These are phyloP conservation scores for Colletotrichum noveboracense DNA, from an alignment of 2,329 filamentous ascomycete genomes.

Conservation along the genomic window DNA sequence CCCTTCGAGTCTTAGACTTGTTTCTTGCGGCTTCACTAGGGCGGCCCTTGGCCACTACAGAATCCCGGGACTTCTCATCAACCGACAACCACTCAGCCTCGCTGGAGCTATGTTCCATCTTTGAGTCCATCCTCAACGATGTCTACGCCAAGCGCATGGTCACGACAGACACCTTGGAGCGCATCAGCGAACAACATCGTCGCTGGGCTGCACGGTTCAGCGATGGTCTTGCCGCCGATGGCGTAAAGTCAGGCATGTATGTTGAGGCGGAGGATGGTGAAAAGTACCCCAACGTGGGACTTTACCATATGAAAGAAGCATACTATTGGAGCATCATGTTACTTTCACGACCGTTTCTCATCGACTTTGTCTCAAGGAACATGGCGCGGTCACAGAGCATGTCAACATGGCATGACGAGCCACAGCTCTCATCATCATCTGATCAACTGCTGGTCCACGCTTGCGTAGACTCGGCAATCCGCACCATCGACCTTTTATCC, in stretches of 20 bases:
- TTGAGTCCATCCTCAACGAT: conserved; percentile 38
- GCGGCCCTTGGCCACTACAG: conserved; percentile 35
- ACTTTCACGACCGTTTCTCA: conserved; percentile 38
- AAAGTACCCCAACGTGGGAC: conserved; percentile 29
- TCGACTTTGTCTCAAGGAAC: conserved; percentile 29
- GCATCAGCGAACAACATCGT: conserved; percentile 31
- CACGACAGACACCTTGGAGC: conserved; percentile 27
- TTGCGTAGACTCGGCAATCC: conserved; percentile 38
- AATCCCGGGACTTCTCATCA: conserved; percentile 26
- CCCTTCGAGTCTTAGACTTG: conserved; percentile 34
- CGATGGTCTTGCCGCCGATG: conserved; percentile 22
- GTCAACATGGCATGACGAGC: neutral
- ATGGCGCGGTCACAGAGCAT: neutral
- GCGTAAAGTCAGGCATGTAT: conserved; percentile 16
- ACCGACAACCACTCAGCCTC: conserved; percentile 28
- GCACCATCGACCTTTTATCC: conserved; percentile 42
- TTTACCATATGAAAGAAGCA: conserved; percentile 37
- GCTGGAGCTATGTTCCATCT: conserved; percentile 39
- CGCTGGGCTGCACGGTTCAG: conserved; percentile 27
- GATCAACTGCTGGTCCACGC: conserved; percentile 33
- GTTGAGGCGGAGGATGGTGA: conserved; percentile 20
- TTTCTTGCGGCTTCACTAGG: conserved; percentile 39
- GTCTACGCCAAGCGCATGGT: conserved; percentile 37
- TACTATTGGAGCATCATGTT: conserved; percentile 45
- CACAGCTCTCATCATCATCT: conserved; percentile 1